Evolutionary conservation across 805 yeast species (phyloP), one percentile per base, ranked within the genome.

Genomic region (Teunomyces kruisii): DNA sequence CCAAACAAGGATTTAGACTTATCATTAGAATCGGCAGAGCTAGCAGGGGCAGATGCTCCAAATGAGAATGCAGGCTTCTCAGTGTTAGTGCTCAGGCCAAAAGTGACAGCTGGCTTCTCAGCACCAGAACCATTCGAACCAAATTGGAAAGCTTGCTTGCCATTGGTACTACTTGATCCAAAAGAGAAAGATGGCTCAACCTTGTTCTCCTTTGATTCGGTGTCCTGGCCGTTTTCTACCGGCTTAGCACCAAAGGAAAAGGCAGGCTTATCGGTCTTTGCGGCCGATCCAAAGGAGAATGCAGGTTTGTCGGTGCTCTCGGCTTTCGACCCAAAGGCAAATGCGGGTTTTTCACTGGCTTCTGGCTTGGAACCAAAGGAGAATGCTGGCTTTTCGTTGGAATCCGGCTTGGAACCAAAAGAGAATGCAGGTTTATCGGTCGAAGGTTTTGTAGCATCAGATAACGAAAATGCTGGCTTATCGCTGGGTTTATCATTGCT

Each of bases 231-330:
- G 15, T 35, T 24, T 17, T 24, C 38, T 10, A 22, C 19, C 24
- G 44, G 22, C 10, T 24, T 22, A 27, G 31, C 40, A 6, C 65
- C 65, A 51, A 63, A 63, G 6, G 59, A 38, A 36, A 55, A 56
- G 5, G 43, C 33, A 6, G 58, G 31, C 14, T 42, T 44, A 33
- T 36, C 44, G 3, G 38, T 7, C 9, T 29, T 38, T 7, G 29
- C 36, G 8, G 32, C 33, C 9, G 47, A 9, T 12, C 24, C 53
- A 80, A 74, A 24, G 72, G 68, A 59, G 80, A 80, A 5, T n/a
- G 45, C 39, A 7, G 52, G 41, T 24, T 37, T 44, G 17, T 36
- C 69, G 3, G 70, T 68, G 2, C 79, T 70, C 3, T 74, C 74
- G 12, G 45, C 22, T 19, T 19, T 15, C 6, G 55, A 27, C 4